Evolutionary conservation across 176 grass and related monocot species (phyloP), one percentile per base, ranked within the genome.

Genomic region (Avena insularis): DNA sequence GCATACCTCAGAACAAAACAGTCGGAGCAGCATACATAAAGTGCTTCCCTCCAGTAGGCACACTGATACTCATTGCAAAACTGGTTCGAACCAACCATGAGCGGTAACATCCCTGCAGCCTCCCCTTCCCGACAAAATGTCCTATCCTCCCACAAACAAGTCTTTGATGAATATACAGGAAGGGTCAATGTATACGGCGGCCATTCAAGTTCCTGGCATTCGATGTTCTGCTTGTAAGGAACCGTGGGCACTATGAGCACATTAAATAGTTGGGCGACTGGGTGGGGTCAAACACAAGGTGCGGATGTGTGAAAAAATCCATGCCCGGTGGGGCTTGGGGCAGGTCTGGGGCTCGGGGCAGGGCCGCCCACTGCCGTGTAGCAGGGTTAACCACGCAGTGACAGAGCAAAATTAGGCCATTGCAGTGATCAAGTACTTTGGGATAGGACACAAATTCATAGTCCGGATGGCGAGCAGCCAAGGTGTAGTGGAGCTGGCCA

Each of bases 211-310:
- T 21, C 64, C 15, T 71, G 49, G 21, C 80, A 56, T 56, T 55
- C 80, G 1, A 4, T 5, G 9, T n/a, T 23, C 21, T 55, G 2
- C 17, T 82, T 36, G 64, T 1, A 58, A 58, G 17, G 17, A 58
- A 70, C 5, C 9, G 8, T 0, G 2, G 80, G 80, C 29, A 69
- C 0, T 82, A 54, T 9, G 25, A 82, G 2, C 17, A 70, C 1
- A 14, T 70, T 49, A 14, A 58, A 58, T 9, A 70, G 29, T 70
- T 8, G 5, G 64, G 80, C 19, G 80, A 82, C 11, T 38, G 27
- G 63, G 49, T 82, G 5, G 80, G 80, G 16, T 82, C 63, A 55
- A 82, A 82, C 63, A 82, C 48, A 2, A 82, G 79, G 80, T 55
- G 66, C 13, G 2, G 4, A 0, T 20, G 0, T 31, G 13, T 66